phyloP scores from a whole-genome alignment of 345 rosid species.

The Pseudoturritis turrita region DNA sequence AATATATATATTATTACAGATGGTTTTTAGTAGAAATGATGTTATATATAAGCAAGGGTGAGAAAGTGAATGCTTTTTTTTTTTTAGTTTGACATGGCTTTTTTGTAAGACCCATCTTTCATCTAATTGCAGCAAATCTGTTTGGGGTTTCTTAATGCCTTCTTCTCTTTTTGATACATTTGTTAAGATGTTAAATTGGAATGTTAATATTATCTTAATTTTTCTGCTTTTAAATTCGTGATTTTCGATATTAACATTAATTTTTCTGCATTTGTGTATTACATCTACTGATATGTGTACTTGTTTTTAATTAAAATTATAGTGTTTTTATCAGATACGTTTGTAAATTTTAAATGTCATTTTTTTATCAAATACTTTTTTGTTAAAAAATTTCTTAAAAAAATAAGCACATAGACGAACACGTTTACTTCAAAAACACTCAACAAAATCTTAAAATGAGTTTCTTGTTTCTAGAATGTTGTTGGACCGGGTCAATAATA shows the following conservation, averaged over 20 bases:
- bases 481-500: slow-evolving; percentile 10
- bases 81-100: slow-evolving; percentile 12
- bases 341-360: no score
- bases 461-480: slow-evolving; percentile 14
- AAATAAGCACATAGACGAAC: no score
- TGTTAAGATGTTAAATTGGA: not conserved
- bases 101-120: slow-evolving; percentile 27
- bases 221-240: not conserved
- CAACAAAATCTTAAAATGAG: not conserved
- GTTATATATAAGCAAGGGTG: slow-evolving; percentile 24
- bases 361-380: no score
- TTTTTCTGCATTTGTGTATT: no score
- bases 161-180: not conserved
- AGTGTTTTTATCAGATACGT: no score
- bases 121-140: slow-evolving; percentile 20
- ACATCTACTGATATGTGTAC: no score
- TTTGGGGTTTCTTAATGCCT: not conserved
- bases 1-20: slow-evolving; percentile 18
- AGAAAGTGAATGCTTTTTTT: slow-evolving; percentile 17
- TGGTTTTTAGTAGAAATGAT: slow-evolving; percentile 27
- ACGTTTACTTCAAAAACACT: no score
- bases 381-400: no score
- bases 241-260: no score
- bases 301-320: no score
- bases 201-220: not conserved